Base-by-base conservation (phyloP, 2,329 filamentous ascomycete species). In the Didymella lethalis region DNA sequence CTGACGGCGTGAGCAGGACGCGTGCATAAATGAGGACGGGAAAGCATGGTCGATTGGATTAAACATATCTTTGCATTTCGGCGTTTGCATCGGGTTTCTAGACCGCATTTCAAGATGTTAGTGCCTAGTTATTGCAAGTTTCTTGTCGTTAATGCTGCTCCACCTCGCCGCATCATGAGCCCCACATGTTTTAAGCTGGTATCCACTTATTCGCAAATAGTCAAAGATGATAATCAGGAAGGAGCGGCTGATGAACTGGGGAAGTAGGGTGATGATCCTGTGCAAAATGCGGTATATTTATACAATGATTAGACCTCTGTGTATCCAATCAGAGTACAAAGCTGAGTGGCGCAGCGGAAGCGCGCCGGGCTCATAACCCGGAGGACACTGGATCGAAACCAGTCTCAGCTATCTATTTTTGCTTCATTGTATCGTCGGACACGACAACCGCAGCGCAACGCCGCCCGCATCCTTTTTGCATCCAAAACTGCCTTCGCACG, bases 1-100 rank as follows among this genome's bases (percentile, higher is more conserved):
- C 82, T 97, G 64, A 93, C 92, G n/a, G 87, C 90, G n/a, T 55
- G 26, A 54, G 34, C 10, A 7, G 23, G 7, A 23, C n/a, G 25
- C n/a, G n/a, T 23, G 7, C 16, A 23, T 18, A 28, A 32, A 7
- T 10, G 8, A 40, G 18, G 36, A 11, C 3, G 1, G 6, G 23
- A 23, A 2, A 23, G 23, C 23, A 23, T 8, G 36, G 18, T 11
- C 3, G 18, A 7, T 3, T 20, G 36, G 10, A 31, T 8, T 12
- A 4, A 8, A 31, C 10, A 29, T 29, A 29, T 7, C 16, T 32
- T 14, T 16, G 31, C 12, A 32, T 6, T 31, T 32, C 7, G 26
- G 26, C 44, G 44, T 46, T 29, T 46, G 28, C 16, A 7, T 46
- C 2, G 36, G n/a, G 28, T 2, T 20, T 20, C 16, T 23, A 20